Evolutionary conservation across 129 eudicot species (phyloP).

Genomic region (Lactuca saligna): DNA sequence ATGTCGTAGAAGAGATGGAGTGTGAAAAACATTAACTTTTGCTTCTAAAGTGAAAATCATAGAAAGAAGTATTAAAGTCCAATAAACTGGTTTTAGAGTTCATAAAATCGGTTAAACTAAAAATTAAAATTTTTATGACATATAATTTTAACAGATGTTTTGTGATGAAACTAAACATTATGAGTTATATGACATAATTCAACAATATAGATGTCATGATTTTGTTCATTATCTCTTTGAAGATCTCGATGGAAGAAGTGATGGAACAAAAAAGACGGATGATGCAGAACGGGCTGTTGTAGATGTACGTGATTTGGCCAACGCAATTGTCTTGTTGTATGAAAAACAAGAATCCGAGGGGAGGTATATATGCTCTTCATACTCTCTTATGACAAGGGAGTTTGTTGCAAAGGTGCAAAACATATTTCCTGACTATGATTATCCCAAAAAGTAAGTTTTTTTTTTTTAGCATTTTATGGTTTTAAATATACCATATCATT

Average conservation of each 20-base stretch:
- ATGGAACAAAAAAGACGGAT: conserved; percentile 8
- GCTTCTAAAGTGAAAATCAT: not conserved
- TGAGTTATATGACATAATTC: not conserved
- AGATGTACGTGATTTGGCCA: conserved; percentile 40
- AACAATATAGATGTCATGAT: not conserved
- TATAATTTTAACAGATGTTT: no score
- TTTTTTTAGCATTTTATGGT: not conserved
- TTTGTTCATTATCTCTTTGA: not conserved
- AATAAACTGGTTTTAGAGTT: no score
- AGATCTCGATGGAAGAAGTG: conserved; percentile 33
- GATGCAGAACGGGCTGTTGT: conserved; percentile 16
- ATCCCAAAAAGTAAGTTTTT: conserved; percentile 42
- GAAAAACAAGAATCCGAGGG: conserved; percentile 46
- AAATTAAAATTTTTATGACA: not conserved
- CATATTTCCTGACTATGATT: conserved; percentile 38
- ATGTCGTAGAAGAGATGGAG: not conserved
- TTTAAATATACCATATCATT: not conserved
- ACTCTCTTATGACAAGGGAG: conserved; percentile 14
- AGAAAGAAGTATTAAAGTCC: no score
- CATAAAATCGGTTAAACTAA: not conserved
- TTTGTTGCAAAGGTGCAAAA: conserved; percentile 37
- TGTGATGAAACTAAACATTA: not conserved
- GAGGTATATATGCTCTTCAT: conserved; percentile 43
- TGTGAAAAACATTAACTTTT: no score
- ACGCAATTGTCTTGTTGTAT: conserved; percentile 38